phyloP scores from a whole-genome alignment of 257 asterid species.

The Ballota nigra region DNA sequence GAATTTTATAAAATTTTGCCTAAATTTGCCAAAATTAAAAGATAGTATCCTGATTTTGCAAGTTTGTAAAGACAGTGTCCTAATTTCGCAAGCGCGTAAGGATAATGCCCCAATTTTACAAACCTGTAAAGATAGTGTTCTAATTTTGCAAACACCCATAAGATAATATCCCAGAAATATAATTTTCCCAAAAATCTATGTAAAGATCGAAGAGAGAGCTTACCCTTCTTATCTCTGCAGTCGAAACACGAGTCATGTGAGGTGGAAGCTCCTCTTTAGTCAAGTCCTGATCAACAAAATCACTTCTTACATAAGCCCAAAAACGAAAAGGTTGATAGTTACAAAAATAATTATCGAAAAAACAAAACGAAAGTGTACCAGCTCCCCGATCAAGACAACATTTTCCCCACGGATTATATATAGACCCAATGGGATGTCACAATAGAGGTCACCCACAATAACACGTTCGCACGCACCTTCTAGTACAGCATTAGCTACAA shows the following conservation, averaged over 20 bases:
- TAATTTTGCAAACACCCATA: no score
- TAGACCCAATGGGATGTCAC: slow-evolving; percentile 90
- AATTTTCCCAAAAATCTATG: background rate
- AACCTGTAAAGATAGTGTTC: no score
- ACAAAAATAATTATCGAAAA: background rate
- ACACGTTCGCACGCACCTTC: slow-evolving; percentile 95
- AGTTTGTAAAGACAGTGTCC: no score
- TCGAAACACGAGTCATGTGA: slow-evolving; percentile 79
- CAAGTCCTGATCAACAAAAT: slow-evolving; percentile 54
- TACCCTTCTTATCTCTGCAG: slow-evolving; percentile 73
- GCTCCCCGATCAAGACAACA: slow-evolving; percentile 93
- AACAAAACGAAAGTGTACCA: slow-evolving; percentile 43
- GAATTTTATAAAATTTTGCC: no score
- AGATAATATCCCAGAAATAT: no score
- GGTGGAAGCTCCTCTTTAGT: slow-evolving; percentile 92
- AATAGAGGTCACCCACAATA: slow-evolving; percentile 83
- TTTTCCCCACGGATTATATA: slow-evolving; percentile 96
- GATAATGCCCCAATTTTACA: no score
- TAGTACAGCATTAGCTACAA: slow-evolving; percentile 89
- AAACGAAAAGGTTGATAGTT: background rate
- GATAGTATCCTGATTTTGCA: no score
- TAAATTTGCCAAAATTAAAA: no score
- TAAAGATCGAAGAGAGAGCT: slow-evolving; percentile 9
- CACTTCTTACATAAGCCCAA: slow-evolving; percentile 9
- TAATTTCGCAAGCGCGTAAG: no score